A percentile compares a stretch with the other conserved stretches of the same genome.
phyloP scores from a whole-genome alignment of 2,329 filamentous ascomycete genomes.

The Chaetothyriales sp. region DNA sequence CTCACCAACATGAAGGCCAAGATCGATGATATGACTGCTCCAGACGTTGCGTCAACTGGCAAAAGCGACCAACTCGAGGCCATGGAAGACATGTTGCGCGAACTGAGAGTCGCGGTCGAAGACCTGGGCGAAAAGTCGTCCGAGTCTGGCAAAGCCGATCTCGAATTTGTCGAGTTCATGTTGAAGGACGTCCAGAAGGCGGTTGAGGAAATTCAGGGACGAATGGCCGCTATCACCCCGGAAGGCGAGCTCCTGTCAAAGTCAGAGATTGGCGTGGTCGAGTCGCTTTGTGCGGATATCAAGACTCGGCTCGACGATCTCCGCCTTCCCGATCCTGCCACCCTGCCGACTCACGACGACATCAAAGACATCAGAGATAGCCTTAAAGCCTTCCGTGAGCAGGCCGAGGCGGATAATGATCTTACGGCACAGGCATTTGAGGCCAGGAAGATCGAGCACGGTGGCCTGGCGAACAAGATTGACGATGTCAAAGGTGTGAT shows the following conservation, averaged over 20 bases:
- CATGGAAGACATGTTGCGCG: constrained; percentile 53
- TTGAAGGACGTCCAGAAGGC: constrained; percentile 60
- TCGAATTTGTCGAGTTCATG: constrained; percentile 60
- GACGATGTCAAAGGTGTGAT: constrained; percentile 63
- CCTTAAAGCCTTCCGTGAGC: constrained; percentile 57
- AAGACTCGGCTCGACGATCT: constrained; percentile 64
- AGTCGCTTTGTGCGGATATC: constrained; percentile 68
- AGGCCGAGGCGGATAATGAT: constrained; percentile 51
- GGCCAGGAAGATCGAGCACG: constrained; percentile 69
- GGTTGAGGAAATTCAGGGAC: constrained; percentile 54
- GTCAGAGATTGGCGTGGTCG: constrained; percentile 65
- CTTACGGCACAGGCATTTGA: constrained; percentile 66
- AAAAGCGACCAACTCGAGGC: constrained; percentile 45
- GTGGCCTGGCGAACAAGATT: constrained; percentile 61
- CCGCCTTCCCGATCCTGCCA: constrained; percentile 52
- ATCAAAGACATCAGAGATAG: constrained; percentile 54
- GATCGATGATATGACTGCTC: constrained; percentile 59
- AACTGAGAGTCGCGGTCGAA: constrained; percentile 59
- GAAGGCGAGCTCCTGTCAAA: constrained; percentile 54
- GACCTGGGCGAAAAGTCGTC: constrained; percentile 50
- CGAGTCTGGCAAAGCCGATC: constrained; percentile 60
- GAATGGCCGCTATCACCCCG: constrained; percentile 23
- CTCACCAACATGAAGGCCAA: constrained; percentile 78
- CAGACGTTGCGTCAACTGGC: constrained; percentile 54
- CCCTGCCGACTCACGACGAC: constrained; percentile 62